phyloP scores from a whole-genome alignment of 306 rosid species.

The Prunus dulcis region DNA sequence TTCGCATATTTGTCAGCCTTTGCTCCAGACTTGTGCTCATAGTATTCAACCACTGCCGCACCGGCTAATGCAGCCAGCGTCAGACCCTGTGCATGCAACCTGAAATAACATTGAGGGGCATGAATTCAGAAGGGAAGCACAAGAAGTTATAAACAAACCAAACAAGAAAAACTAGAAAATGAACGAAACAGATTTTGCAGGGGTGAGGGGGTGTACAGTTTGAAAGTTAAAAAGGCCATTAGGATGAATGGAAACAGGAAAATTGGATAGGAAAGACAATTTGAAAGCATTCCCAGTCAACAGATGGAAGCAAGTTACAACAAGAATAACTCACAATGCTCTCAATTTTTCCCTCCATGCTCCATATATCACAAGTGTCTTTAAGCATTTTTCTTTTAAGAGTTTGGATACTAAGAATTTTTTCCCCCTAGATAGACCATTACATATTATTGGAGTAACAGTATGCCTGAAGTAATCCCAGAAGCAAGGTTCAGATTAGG shows the following conservation, averaged over 20 bases:
- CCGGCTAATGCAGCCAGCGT: constrained; percentile 89
- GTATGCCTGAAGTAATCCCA: background rate
- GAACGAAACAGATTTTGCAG: background rate
- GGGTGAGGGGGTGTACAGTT: background rate
- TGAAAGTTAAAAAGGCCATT: background rate
- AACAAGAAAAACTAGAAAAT: background rate
- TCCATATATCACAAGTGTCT: background rate
- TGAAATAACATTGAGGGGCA: constrained; percentile 22
- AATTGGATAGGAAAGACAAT: too few species aligned
- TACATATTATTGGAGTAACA: background rate
- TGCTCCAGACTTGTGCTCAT: constrained; percentile 48
- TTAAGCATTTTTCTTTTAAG: background rate
- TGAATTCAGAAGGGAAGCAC: constrained; percentile 8
- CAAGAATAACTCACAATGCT: background rate
- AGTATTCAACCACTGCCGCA: constrained; percentile 82
- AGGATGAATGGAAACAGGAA: background rate
- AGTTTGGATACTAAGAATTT: background rate
- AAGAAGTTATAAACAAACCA: background rate
- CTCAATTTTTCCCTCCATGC: background rate
- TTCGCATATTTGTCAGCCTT: constrained; percentile 47
- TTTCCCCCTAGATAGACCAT: background rate
- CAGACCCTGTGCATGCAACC: constrained; percentile 95
- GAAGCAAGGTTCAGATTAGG: background rate
- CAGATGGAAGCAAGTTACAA: background rate
- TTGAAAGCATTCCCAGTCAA: background rate